Percentiles rank a stretch among this genome's conserved stretches.
Evolutionary conservation across 768 basidiomycete species (phyloP).

Genomic region (Harrya chromipes): DNA sequence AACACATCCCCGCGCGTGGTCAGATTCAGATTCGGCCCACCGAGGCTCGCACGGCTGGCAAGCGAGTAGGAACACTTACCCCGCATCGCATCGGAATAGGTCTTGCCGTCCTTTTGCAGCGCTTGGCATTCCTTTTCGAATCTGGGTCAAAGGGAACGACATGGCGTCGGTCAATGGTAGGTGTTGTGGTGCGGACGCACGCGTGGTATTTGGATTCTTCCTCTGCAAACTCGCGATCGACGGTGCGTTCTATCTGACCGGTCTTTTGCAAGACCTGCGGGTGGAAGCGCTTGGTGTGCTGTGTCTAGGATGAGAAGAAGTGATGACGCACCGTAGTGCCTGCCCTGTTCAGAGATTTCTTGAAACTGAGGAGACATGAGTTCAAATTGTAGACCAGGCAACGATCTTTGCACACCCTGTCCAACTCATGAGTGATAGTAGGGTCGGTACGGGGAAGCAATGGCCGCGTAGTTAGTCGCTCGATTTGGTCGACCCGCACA

Average conservation of each 20-base stretch:
- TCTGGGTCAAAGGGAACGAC: conserved; percentile 38
- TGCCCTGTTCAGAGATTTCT: conserved; percentile 89
- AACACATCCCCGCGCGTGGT: not conserved
- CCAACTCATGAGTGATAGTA: conserved; percentile 45
- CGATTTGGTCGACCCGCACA: not conserved
- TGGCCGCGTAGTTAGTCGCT: no score
- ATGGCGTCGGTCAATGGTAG: not conserved
- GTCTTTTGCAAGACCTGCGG: conserved; percentile 92
- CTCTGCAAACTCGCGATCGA: conserved; percentile 90
- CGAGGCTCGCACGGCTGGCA: conserved; percentile 15
- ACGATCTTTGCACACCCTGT: conserved; percentile 39
- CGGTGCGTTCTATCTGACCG: conserved; percentile 93
- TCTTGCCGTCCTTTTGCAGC: conserved; percentile 94
- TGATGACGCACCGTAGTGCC: conserved; percentile 72
- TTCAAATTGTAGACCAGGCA: not conserved
- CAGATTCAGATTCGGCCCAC: not conserved
- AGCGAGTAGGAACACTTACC: conserved; percentile 39
- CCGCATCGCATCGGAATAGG: conserved; percentile 92
- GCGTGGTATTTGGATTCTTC: conserved; percentile 89
- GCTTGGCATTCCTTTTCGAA: conserved; percentile 95
- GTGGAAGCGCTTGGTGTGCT: conserved; percentile 5
- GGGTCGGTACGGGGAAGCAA: no score
- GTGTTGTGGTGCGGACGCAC: conserved; percentile 43
- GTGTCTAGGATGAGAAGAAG: conserved; percentile 4
- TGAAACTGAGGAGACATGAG: conserved; percentile 55